Evolutionary conservation across 805 yeast genomes (phyloP).

Genomic region (Barnettozyma salicaria): DNA sequence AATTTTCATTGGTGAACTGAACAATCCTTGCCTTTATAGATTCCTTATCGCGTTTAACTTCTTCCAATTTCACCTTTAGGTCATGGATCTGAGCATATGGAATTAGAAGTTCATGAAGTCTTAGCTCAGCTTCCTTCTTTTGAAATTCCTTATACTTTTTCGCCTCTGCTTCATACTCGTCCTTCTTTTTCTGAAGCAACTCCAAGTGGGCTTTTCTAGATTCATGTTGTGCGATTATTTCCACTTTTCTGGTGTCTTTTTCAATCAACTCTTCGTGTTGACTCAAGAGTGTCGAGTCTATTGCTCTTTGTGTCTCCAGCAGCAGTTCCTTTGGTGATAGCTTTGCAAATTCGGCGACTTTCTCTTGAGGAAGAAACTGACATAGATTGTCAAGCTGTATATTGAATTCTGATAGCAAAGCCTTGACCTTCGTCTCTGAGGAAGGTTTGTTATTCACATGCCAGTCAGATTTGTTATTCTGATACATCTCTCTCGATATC

Average conservation of each 20-base stretch:
- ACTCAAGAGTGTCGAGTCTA: conserved; percentile 53
- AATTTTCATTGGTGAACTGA: conserved; percentile 20
- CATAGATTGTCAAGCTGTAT: conserved; percentile 89
- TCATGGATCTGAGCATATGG: conserved; percentile 45
- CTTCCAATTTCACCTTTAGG: conserved; percentile 19
- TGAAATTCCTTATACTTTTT: conserved; percentile 41
- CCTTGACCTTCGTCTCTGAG: conserved; percentile 41
- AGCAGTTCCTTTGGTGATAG: conserved; percentile 70
- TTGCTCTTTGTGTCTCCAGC: conserved; percentile 73
- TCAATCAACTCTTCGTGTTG: conserved; percentile 52
- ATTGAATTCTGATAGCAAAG: conserved; percentile 43
- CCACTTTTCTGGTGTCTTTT: conserved; percentile 40
- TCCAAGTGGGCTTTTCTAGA: conserved; percentile 28
- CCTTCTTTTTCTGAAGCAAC: conserved; percentile 31
- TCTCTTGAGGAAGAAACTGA: conserved; percentile 91
- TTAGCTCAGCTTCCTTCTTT: conserved; percentile 40
- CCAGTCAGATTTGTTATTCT: conserved; percentile 46
- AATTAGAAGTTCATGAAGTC: conserved; percentile 39
- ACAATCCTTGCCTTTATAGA: conserved; percentile 25
- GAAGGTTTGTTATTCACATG: conserved; percentile 35
- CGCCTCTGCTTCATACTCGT: conserved; percentile 42
- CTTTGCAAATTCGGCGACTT: conserved; percentile 88
- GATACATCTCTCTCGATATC: conserved; percentile 28
- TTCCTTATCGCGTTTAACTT: conserved; percentile 24
- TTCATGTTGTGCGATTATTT: conserved; percentile 32